Evolutionary conservation across 2,329 filamentous ascomycete species (phyloP).

Genomic region (Alternaria incomplexa): DNA sequence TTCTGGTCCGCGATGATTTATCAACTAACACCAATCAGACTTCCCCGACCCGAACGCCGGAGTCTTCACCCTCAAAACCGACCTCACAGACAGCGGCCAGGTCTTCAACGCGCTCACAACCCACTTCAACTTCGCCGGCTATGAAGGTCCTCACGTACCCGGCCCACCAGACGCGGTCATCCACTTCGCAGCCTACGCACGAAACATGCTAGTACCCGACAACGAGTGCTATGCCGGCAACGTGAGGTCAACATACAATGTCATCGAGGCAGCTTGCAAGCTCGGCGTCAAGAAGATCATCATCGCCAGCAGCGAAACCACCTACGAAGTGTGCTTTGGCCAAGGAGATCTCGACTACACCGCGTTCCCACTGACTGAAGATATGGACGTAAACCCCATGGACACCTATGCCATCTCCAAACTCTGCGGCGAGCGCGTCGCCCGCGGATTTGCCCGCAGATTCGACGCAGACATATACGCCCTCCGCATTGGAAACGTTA

Average conservation of each 20-base stretch:
- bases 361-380: conserved; percentile 65
- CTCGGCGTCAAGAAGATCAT: conserved; percentile 68
- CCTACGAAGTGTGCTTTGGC: conserved; percentile 67
- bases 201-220: conserved; percentile 67
- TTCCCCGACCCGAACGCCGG: conserved; percentile 51
- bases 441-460: conserved; percentile 62
- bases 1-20: too few species aligned
- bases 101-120: conserved; percentile 62
- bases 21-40: conserved; percentile 21
- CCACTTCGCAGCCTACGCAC: conserved; percentile 64
- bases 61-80: conserved; percentile 62
- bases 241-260: conserved; percentile 64
- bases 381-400: conserved; percentile 65
- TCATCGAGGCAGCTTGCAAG: conserved; percentile 68
- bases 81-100: conserved; percentile 62
- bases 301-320: conserved; percentile 65
- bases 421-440: conserved; percentile 64
- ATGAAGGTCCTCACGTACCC: conserved; percentile 52
- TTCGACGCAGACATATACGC: conserved; percentile 66
- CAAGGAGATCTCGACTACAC: conserved; percentile 64
- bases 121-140: conserved; percentile 62
- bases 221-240: conserved; percentile 65
- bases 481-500: conserved; percentile 65
- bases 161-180: conserved; percentile 65
- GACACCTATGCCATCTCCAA: conserved; percentile 68